Base-by-base conservation (phyloP, 345 rosid genomes). In the Brassica rapa region DNA sequence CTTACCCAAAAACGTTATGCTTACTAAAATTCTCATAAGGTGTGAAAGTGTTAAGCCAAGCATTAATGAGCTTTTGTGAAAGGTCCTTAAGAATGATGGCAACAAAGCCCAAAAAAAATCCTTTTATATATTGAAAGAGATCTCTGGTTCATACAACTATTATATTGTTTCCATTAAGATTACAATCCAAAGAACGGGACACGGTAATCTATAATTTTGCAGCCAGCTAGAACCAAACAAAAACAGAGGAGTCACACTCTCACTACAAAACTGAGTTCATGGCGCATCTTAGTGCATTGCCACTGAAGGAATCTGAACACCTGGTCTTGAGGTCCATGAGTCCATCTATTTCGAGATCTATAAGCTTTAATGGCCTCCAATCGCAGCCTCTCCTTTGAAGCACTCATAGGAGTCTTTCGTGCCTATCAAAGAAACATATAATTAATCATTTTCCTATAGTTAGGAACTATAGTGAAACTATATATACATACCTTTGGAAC, bases 291-390 rank as follows among this genome's bases (percentile, higher is more conserved):
- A 64, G 33, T 56, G 80, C 73, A 70, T 80, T 57, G 10, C 4
- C 23, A 78, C 24, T 2, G 85, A 37, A 56, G 91, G 93, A 84
- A 86, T 81, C 65, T 83, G 82, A 80, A 83, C 25, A 55, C 97
- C 94, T 10, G 95, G 98, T 72, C 91, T 85, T 46, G 91, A 80
- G 6, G 68, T 72, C 98, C 19, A 19, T 19, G 19, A 19, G 19
- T 19, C 19, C 98, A 92, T 63, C 87, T 88, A 57, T 84, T 92
- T 24, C 88, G 87, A 51, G 83, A 80, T 79, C 98, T 86, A 74
- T 94, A 94, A 25, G 92, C 87, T 41, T 92, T 93, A 55, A 92
- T 85, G 43, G 97, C 97, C 69, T 82, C 88, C 72, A 90, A 84
- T 39, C 98, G 87, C 51, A 85, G 78, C 81, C 97, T 87, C 83